These are phyloP conservation scores for Coprinopsis cinerea DNA, from an alignment of 768 basidiomycete genomes.

Conservation along the genomic window DNA sequence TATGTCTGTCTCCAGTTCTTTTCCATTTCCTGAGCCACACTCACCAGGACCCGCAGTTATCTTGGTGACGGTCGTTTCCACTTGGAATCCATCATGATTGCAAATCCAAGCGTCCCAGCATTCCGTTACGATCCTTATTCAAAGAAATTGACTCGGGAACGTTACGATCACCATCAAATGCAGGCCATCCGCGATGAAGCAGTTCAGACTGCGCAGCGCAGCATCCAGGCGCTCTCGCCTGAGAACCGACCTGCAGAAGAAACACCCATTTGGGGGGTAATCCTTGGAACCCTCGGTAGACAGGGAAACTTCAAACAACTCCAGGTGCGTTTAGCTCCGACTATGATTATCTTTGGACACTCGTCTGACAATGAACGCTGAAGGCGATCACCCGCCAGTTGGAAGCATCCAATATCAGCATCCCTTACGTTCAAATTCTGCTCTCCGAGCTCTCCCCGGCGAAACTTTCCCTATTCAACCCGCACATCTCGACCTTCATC, in stretches of 20 bases:
- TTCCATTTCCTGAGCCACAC: slow-evolving; percentile 1
- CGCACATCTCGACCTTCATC: slow-evolving; percentile 82
- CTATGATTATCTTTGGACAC: too few species aligned
- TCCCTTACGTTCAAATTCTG: slow-evolving; percentile 85
- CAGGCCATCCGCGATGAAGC: slow-evolving; percentile 65
- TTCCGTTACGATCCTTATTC: slow-evolving; percentile 99
- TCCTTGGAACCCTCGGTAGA: slow-evolving; percentile 90
- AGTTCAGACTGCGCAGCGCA: slow-evolving; percentile 65
- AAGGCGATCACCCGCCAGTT: slow-evolving; percentile 76
- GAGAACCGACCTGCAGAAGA: slow-evolving; percentile 6
- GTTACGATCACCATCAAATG: slow-evolving; percentile 90
- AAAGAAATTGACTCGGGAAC: slow-evolving; percentile 91
- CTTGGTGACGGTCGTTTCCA: slow-evolving; percentile 98
- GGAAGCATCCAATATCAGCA: slow-evolving; percentile 40
- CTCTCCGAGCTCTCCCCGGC: slow-evolving; percentile 96
- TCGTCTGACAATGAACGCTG: background rate
- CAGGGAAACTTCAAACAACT: slow-evolving; percentile 92
- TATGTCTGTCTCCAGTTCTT: slow-evolving; percentile 57
- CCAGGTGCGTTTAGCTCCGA: slow-evolving; percentile 38
- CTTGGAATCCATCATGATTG: slow-evolving; percentile 98
- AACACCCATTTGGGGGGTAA: slow-evolving; percentile 74
- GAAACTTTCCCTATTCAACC: slow-evolving; percentile 79
- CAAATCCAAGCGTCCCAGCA: slow-evolving; percentile 91
- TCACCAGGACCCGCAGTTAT: slow-evolving; percentile 50
- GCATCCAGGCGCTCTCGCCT: slow-evolving; percentile 36